phyloP scores from a whole-genome alignment of 202 grass and related monocot genomes.

The Elaeis oleifera region DNA sequence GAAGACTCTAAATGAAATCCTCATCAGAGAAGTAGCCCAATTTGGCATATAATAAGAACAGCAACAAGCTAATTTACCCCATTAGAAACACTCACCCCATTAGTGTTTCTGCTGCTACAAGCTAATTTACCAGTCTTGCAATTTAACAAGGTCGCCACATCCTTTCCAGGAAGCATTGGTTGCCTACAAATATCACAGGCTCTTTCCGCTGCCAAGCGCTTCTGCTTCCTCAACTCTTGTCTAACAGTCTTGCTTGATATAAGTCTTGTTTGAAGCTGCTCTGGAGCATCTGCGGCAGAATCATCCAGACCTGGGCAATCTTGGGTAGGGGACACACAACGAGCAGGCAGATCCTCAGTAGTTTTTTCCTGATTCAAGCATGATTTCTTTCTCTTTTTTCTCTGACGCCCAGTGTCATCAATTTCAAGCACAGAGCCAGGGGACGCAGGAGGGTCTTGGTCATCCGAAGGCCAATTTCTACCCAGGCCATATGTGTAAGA shows the following conservation, averaged over 20 bases:
- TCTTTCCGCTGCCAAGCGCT: slow-evolving; percentile 67
- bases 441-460: slow-evolving; percentile 42
- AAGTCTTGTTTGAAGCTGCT: slow-evolving; percentile 37
- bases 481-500: slow-evolving; percentile 78
- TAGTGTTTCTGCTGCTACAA: slow-evolving; percentile 87
- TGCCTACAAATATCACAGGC: slow-evolving; percentile 94
- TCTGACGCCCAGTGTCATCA: slow-evolving; percentile 57
- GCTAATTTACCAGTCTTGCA: slow-evolving; percentile 68
- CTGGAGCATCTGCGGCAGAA: slow-evolving; percentile 24
- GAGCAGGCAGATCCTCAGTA: slow-evolving; percentile 52
- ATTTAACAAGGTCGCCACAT: slow-evolving; percentile 81
- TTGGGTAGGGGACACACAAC: slow-evolving; percentile 24
- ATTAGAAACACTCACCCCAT: slow-evolving; percentile 46
- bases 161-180: slow-evolving; percentile 80
- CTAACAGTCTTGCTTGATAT: slow-evolving; percentile 54
- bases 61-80: slow-evolving; percentile 81
- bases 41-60: slow-evolving; percentile 21
- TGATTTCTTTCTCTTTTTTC: slow-evolving; percentile 78
- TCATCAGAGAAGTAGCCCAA: neutral
- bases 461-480: slow-evolving; percentile 65
- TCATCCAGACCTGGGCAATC: slow-evolving; percentile 29
- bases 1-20: neutral
- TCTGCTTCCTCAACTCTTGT: slow-evolving; percentile 77
- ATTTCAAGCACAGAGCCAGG: slow-evolving; percentile 82
- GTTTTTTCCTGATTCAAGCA: slow-evolving; percentile 88